phyloP scores from a whole-genome alignment of 306 rosid species.

The Citrullus mucosospermus region DNA sequence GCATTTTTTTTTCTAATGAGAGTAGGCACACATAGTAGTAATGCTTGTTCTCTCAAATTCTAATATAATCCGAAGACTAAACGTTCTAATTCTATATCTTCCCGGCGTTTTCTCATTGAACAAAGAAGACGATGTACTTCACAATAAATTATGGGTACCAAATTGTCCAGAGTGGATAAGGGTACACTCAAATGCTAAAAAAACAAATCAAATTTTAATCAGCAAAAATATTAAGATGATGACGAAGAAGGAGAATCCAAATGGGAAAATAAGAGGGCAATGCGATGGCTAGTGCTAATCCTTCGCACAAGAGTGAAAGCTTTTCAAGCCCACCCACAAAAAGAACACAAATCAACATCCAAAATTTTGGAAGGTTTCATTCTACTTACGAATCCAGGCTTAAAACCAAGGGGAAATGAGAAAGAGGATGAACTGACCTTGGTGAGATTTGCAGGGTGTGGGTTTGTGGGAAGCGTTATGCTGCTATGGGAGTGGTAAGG shows the following conservation, averaged over 20 bases:
- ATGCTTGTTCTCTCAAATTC: background rate
- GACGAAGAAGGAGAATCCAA: background rate
- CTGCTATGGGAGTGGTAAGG: conserved; percentile 6
- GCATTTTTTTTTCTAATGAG: no score
- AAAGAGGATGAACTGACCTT: conserved; percentile 13
- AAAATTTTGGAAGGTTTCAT: background rate
- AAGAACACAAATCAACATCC: background rate
- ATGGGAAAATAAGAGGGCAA: background rate
- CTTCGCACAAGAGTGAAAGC: background rate
- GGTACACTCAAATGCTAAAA: background rate
- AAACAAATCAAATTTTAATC: background rate
- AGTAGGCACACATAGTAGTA: background rate
- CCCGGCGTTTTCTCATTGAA: background rate
- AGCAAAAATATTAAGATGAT: background rate
- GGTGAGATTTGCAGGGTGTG: background rate
- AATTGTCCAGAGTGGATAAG: background rate
- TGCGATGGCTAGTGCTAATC: background rate
- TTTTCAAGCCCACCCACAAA: background rate
- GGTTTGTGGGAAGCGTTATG: conserved; percentile 9
- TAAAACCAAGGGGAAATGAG: background rate
- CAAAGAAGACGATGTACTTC: background rate
- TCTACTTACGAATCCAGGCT: background rate
- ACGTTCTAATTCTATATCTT: background rate
- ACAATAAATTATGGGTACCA: background rate
- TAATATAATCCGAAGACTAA: background rate